These are phyloP conservation scores for Boletus edulis DNA, from an alignment of 768 basidiomycete genomes.

Conservation along the genomic window DNA sequence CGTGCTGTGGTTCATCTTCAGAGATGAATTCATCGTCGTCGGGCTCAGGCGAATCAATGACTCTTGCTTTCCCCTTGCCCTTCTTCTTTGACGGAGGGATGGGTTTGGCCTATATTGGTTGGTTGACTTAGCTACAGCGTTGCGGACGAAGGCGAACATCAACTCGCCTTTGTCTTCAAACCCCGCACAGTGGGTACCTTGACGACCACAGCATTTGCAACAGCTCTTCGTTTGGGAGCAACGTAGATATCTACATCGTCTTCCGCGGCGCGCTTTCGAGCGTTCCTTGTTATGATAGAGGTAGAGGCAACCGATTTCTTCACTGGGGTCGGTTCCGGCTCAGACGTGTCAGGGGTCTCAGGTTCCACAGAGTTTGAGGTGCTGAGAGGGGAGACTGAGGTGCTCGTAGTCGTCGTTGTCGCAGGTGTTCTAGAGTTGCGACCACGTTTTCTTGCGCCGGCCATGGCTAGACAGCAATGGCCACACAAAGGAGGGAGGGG, in stretches of 20 bases:
- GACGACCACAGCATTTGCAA: constrained; percentile 27
- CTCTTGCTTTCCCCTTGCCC: constrained; percentile 30
- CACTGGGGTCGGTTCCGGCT: constrained; percentile 18
- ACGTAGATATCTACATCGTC: constrained; percentile 29
- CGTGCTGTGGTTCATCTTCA: constrained; percentile 40
- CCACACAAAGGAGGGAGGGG: background rate
- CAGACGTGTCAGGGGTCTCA: constrained; percentile 56
- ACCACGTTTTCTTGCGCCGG: constrained; percentile 16
- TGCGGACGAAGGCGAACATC: background rate
- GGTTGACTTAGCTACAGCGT: constrained; percentile 14
- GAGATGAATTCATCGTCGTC: constrained; percentile 29
- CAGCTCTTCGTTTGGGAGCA: constrained; percentile 34
- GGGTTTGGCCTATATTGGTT: constrained; percentile 9
- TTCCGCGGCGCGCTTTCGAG: constrained; percentile 34
- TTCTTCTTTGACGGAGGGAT: constrained; percentile 8
- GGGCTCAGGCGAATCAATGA: constrained; percentile 25
- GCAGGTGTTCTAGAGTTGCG: constrained; percentile 19
- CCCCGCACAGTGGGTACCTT: constrained; percentile 7
- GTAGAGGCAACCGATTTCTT: constrained; percentile 1
- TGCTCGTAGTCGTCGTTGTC: constrained; percentile 34
- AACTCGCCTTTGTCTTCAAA: constrained; percentile 26
- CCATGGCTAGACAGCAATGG: constrained; percentile 15
- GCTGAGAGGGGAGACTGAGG: constrained; percentile 51
- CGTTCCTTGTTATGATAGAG: constrained; percentile 7
- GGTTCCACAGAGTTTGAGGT: constrained; percentile 42